Base-by-base conservation (phyloP, 306 rosid species). In the Dalbergia cochinchinensis region DNA sequence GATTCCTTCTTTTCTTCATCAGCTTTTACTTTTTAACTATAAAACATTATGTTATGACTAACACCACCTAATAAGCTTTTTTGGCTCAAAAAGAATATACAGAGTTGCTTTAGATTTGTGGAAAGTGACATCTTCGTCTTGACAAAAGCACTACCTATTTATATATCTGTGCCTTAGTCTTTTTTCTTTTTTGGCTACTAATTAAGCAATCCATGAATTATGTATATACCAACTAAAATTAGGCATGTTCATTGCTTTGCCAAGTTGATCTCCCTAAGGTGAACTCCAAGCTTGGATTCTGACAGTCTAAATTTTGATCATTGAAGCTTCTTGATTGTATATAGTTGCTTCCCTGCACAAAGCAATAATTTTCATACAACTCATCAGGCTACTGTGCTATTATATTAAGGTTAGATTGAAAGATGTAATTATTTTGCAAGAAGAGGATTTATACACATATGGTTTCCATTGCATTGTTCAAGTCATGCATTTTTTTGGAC, bases 241-340 rank as follows among this genome's bases (percentile, higher is more conserved):
- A 84, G 72, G 80, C 86, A 57, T 55, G 85, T 71, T 85, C 89
- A 69, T 77, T 85, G 83, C 34, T 68, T 42, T 81, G 76, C 84
- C 88, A 90, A 76, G 79, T 84, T 37, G 87, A 69, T 80, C 91
- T 87, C 48, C 94, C 97, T 79, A 90, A 87, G 72, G 92, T 86
- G 77, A 94, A 85, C 83, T 91, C 98, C 85, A 88, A 86, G 86
- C 88, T 87, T 82, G 92, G 92, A 74, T 73, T 87, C 37, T 85
- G 82, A 45, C 76, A 77, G 5, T 86, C 86, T 33, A 78, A 51
- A 76, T 69, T 85, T 65, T 86, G 75, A 31, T 86, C 80, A 80
- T 70, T 78, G 69, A 74, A 88, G 67, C 80, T 85, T 75, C 82
- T 86, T 66, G 89, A 73, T 58, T 79, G 85, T 22, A 58, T 78